A percentile compares a stretch with the other conserved stretches of the same genome.
Conservation (phyloP, 1,139 yeast species). For the Saccharomyces hybrid region DNA sequence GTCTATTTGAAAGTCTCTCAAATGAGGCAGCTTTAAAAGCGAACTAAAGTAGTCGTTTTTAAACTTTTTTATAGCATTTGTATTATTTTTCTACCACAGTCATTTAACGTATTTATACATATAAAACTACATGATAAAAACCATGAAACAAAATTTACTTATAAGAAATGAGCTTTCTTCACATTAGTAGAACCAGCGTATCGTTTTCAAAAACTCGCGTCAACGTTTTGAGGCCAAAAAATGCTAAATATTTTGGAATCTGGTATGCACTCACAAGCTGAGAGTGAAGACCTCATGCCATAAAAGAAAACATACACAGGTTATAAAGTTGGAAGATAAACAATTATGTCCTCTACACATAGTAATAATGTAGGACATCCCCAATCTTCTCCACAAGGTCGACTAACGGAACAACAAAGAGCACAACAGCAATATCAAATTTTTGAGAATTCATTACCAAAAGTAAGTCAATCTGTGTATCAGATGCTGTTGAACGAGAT, state of each 20-base stretch:
- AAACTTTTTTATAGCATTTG: background rate
- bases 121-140: background rate
- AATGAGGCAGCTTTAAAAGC: conserved; percentile 13
- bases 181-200: background rate
- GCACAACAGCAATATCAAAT: conserved; percentile 25
- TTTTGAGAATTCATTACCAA: conserved; percentile 29
- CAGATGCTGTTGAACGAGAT: conserved; percentile 59
- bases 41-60: conserved; percentile 5
- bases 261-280: background rate
- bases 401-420: conserved; percentile 20
- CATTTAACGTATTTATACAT: background rate
- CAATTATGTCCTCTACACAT: background rate
- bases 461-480: conserved; percentile 23
- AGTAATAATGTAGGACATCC: background rate
- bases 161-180: background rate
- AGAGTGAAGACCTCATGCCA: background rate
- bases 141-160: background rate
- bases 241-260: background rate
- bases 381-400: conserved; percentile 6
- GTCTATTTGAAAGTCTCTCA: conserved; percentile 54
- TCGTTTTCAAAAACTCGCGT: background rate
- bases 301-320: background rate
- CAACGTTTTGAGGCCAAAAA: background rate
- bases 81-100: background rate
- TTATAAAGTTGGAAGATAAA: background rate